Percentiles rank a stretch among this genome's conserved stretches.
Conservation (phyloP, 2,329 filamentous ascomycete genomes). For the Epichloe uncinata region DNA sequence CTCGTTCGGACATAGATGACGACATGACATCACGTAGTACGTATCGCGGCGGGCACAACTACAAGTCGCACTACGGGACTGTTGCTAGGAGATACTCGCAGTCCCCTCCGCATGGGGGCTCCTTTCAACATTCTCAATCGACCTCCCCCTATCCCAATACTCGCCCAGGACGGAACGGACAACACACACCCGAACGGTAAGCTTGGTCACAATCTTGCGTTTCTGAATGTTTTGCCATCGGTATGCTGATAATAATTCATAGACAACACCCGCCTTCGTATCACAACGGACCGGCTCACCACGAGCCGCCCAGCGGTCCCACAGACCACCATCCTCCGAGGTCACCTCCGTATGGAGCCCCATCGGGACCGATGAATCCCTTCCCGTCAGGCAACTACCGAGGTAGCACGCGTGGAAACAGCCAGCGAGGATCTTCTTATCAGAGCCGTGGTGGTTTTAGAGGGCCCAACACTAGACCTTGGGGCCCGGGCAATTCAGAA, state of each 20-base stretch:
- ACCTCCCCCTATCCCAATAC: slow-evolving; percentile 29
- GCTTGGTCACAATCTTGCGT: slow-evolving; percentile 8
- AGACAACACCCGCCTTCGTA: slow-evolving; percentile 43
- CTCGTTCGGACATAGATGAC: slow-evolving; percentile 37
- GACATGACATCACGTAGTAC: slow-evolving; percentile 33
- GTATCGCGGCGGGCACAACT: slow-evolving; percentile 28
- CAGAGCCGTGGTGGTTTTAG: slow-evolving; percentile 42
- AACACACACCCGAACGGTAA: slow-evolving; percentile 29
- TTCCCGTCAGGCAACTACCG: slow-evolving; percentile 34
- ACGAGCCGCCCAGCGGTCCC: slow-evolving; percentile 37
- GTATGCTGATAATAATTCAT: slow-evolving; percentile 21
- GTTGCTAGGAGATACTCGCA: slow-evolving; percentile 26
- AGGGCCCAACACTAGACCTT: slow-evolving; percentile 55
- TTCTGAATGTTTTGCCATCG: not conserved
- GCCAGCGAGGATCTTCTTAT: slow-evolving; percentile 41
- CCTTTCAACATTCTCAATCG: slow-evolving; percentile 33
- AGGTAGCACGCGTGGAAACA: slow-evolving; percentile 12
- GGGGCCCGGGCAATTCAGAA: slow-evolving; percentile 37
- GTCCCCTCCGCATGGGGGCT: slow-evolving; percentile 29
- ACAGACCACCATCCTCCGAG: slow-evolving; percentile 36
- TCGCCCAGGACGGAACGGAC: slow-evolving; percentile 26
- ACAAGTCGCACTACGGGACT: slow-evolving; percentile 23
- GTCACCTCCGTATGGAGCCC: slow-evolving; percentile 41
- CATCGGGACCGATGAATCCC: slow-evolving; percentile 43
- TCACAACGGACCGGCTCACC: slow-evolving; percentile 33